Evolutionary conservation across 202 grass and related monocot species (phyloP).

Genomic region (Zoysia matrella): DNA sequence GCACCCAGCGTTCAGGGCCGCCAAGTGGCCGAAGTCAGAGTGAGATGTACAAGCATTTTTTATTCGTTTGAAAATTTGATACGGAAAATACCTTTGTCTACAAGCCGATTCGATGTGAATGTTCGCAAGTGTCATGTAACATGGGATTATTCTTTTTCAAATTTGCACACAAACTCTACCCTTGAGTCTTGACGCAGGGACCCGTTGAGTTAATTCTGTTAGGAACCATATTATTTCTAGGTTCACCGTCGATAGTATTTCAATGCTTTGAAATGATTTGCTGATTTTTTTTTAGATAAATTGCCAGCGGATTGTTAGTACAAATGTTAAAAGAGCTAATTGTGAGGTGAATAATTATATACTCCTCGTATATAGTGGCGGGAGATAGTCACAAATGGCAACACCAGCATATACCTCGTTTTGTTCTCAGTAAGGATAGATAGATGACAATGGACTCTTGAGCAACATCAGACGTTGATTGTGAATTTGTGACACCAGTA

Average conservation of each 20-base stretch:
- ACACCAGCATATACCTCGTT: too few species aligned
- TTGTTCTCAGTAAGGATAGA: too few species aligned
- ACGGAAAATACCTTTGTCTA: not conserved
- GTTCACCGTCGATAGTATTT: not conserved
- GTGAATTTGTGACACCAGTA: not conserved
- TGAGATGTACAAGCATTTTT: not conserved
- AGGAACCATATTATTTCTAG: not conserved
- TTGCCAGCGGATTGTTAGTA: too few species aligned
- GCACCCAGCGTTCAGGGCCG: constrained; percentile 57
- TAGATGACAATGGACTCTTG: too few species aligned
- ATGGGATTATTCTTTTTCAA: too few species aligned
- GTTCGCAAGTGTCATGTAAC: too few species aligned
- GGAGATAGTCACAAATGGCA: too few species aligned
- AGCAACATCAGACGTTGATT: not conserved
- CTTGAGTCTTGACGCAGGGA: not conserved
- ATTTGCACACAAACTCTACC: too few species aligned
- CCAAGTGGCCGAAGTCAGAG: not conserved
- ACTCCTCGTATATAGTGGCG: too few species aligned
- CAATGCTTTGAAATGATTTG: not conserved
- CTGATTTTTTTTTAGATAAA: not conserved
- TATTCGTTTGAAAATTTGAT: not conserved
- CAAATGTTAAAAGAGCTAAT: too few species aligned
- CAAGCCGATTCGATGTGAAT: too few species aligned
- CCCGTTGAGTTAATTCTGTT: constrained; percentile 1
- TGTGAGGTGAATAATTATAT: too few species aligned